Conservation (phyloP, 805 yeast species). For the Priceomyces haplophilus region DNA sequence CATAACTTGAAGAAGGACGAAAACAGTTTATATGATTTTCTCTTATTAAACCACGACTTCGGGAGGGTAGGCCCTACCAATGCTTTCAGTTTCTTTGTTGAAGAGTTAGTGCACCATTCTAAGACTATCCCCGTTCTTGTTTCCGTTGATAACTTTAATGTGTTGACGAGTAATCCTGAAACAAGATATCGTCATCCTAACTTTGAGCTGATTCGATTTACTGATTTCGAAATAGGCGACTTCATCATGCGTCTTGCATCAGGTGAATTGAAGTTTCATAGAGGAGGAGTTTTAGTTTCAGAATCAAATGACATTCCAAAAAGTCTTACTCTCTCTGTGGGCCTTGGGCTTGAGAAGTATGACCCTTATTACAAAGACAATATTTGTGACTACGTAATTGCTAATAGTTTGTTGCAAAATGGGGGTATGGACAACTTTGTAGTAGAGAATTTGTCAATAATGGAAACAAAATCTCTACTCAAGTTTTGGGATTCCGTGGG, state of each 20-base stretch:
- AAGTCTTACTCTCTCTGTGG: constrained; percentile 57
- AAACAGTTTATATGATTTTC: constrained; percentile 44
- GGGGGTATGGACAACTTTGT: constrained; percentile 30
- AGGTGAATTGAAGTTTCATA: constrained; percentile 50
- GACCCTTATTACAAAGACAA: constrained; percentile 53
- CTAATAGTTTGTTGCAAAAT: constrained; percentile 41
- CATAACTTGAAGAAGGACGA: constrained; percentile 30
- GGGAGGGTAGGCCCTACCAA: constrained; percentile 37
- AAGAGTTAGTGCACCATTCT: constrained; percentile 52
- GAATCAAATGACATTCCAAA: constrained; percentile 54
- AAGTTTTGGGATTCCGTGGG: constrained; percentile 31
- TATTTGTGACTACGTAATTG: constrained; percentile 54
- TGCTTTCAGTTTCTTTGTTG: constrained; percentile 52
- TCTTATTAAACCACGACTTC: constrained; percentile 37
- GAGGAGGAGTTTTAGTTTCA: constrained; percentile 66
- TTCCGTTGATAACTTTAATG: constrained; percentile 73
- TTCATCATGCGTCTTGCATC: constrained; percentile 51
- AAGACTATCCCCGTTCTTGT: constrained; percentile 54
- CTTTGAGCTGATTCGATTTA: constrained; percentile 54
- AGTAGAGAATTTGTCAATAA: constrained; percentile 27
- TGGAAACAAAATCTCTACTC: constrained; percentile 29
- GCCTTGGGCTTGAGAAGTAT: constrained; percentile 49
- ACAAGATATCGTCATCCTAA: constrained; percentile 60
- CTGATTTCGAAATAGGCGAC: constrained; percentile 62
- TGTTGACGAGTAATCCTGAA: constrained; percentile 49